A percentile compares a stretch with the other conserved stretches of the same genome.
Conservation (phyloP, 1,284 basidiomycete species). For the Tausonia pullulans region DNA sequence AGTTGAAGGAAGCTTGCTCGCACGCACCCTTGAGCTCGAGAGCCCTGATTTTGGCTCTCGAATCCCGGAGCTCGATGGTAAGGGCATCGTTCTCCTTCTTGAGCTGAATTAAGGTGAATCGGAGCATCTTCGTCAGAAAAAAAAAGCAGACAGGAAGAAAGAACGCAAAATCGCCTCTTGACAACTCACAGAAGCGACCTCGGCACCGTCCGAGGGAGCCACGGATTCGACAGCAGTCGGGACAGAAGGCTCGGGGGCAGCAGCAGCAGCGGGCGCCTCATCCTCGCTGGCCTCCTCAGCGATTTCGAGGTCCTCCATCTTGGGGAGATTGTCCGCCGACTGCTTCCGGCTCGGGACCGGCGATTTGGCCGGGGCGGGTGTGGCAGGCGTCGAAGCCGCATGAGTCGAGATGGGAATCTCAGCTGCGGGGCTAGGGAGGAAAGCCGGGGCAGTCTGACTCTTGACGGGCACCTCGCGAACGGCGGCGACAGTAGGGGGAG, state of each 20-base stretch:
- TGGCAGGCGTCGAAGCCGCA: conserved; percentile 27
- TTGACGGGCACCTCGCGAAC: conserved; percentile 31
- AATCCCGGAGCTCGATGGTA: conserved; percentile 55
- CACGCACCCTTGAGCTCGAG: conserved; percentile 51
- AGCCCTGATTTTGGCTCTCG: conserved; percentile 63
- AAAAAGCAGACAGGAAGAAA: background rate
- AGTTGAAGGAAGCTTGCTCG: background rate
- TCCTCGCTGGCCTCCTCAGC: conserved; percentile 9
- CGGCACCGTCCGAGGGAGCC: background rate
- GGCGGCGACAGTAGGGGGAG: conserved; percentile 16
- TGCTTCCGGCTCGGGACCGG: background rate
- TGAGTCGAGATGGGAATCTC: too few relatives aligned
- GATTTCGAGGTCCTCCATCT: conserved; percentile 10
- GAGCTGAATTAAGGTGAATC: conserved; percentile 21
- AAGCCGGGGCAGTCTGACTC: conserved; percentile 31
- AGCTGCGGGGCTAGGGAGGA: conserved; percentile 28
- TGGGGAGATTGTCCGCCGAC: conserved; percentile 1
- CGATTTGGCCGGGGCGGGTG: conserved; percentile 20
- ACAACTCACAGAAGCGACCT: background rate
- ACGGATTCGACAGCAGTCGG: background rate
- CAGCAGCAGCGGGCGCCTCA: background rate
- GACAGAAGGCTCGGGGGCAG: background rate
- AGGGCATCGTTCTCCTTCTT: conserved; percentile 52
- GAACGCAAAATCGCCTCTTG: background rate
- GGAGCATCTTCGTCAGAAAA: too few relatives aligned